A percentile compares a stretch with the other conserved stretches of the same genome.
Evolutionary conservation across 352 stramenopile species (phyloP).

Genomic region (Phytophthora pseudosyringae): DNA sequence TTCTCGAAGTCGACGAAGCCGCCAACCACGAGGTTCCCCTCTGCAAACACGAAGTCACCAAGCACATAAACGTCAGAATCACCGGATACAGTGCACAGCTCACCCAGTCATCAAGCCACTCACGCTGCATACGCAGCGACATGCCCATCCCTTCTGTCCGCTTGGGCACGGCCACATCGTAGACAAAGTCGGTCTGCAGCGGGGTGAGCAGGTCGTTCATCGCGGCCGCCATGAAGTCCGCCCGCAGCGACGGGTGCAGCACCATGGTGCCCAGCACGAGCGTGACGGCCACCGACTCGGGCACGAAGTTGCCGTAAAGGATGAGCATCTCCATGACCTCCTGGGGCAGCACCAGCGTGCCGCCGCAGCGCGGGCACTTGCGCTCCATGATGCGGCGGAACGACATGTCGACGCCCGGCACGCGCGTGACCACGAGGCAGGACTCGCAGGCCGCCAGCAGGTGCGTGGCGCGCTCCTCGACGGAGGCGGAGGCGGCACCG

Average conservation of each 20-base stretch:
- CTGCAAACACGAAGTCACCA: slow-evolving; percentile 33
- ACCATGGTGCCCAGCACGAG: slow-evolving; percentile 73
- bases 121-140: slow-evolving; percentile 88
- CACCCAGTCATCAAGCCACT: slow-evolving; percentile 18
- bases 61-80: slow-evolving; percentile 15
- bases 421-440: slow-evolving; percentile 72
- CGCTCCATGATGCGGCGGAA: slow-evolving; percentile 81
- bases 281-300: slow-evolving; percentile 68
- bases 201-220: slow-evolving; percentile 87
- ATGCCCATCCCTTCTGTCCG: slow-evolving; percentile 80
- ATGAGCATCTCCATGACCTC: slow-evolving; percentile 90
- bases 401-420: slow-evolving; percentile 81
- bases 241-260: slow-evolving; percentile 75
- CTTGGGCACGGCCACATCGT: slow-evolving; percentile 85
- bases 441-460: slow-evolving; percentile 77
- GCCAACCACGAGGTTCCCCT: slow-evolving; percentile 78
- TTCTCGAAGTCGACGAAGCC: slow-evolving; percentile 87
- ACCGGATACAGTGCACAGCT: neutral
- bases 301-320: slow-evolving; percentile 84
- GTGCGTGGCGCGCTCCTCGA: slow-evolving; percentile 60
- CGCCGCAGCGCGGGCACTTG: slow-evolving; percentile 73
- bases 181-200: slow-evolving; percentile 84
- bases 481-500: slow-evolving; percentile 16
- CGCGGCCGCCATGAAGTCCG: slow-evolving; percentile 80
- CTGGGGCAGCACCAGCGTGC: slow-evolving; percentile 69